Evolutionary conservation across 495 filamentous ascomycete genomes (phyloP), one percentile per base, ranked within the genome.

Genomic region (Pyrenula aspistea): DNA sequence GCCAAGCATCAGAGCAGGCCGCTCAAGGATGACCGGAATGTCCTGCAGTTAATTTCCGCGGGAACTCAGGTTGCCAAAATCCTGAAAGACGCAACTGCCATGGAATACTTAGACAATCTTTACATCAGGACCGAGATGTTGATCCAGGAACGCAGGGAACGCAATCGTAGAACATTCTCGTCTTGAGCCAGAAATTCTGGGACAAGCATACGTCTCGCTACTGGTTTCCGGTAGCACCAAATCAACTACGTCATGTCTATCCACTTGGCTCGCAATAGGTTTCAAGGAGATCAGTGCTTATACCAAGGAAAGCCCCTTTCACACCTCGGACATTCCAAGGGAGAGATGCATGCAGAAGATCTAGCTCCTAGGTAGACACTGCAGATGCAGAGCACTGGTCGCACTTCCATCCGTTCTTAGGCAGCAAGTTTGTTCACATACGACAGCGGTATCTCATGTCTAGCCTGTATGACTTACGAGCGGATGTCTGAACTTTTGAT

Each of bases 61-160:
- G 89, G 88, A 22, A 86, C 86, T 53, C 89, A 94, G 68, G 89
- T 94, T 59, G 84, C 88, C 48, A 91, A 89, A 65, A 89, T 92
- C 56, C 73, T 94, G 31, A 88, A 85, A 70, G 88, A 94, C 72
- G 83, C 85, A 51, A 74, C 74, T 59, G 87, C 88, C 49, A 91
- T 92, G 88, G 79, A 85, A 58, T 86, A 82, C 66, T 70, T 92
- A 63, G 88, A 92, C 65, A 72, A 73, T 68, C 77, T 94, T 60
- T 85, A 85, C 68, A 64, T 77, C 62, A 69, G 77, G 55, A 92
- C 87, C 31, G 89, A 91, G 71, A 79, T 78, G 62, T 73, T 82
- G 65, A 89, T 94, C 61, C 80, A 88, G 59, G 80, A 87, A 56
- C 73, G 88, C 53, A 42, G 31, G 31, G 31, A 42, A 15, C 31